Conservation (phyloP, 2,329 filamentous ascomycete species). For the Tolypocladium nubicola region DNA sequence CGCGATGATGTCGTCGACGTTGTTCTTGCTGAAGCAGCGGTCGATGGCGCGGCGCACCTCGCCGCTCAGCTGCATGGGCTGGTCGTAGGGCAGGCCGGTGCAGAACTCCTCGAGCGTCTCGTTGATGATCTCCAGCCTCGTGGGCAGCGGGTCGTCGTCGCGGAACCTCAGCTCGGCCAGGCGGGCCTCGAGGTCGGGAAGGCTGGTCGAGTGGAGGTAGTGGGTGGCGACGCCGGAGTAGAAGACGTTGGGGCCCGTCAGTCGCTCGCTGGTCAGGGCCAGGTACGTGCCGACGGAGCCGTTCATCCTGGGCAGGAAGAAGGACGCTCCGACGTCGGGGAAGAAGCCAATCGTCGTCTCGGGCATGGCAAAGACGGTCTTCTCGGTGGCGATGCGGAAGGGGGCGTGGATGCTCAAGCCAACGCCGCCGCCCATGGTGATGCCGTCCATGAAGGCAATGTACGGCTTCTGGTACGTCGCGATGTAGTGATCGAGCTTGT, state of each 20-base stretch:
- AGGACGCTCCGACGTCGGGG: constrained; percentile 92
- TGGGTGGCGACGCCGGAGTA: constrained; percentile 91
- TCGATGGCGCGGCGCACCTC: constrained; percentile 73
- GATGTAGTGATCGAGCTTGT: constrained; percentile 90
- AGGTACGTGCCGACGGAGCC: constrained; percentile 85
- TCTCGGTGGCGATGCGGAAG: constrained; percentile 92
- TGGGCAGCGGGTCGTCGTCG: constrained; percentile 55
- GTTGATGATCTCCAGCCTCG: constrained; percentile 65
- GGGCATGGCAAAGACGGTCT: constrained; percentile 94
- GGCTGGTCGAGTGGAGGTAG: constrained; percentile 83
- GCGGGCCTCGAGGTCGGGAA: constrained; percentile 72
- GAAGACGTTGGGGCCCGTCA: constrained; percentile 76
- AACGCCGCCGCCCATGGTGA: constrained; percentile 97
- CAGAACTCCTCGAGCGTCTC: constrained; percentile 84
- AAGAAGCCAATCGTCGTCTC: constrained; percentile 98
- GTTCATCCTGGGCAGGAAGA: constrained; percentile 86
- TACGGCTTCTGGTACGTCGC: constrained; percentile 90
- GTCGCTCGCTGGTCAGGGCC: constrained; percentile 75
- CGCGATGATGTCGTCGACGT: constrained; percentile 57
- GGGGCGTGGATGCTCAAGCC: constrained; percentile 91
- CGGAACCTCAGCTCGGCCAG: constrained; percentile 82
- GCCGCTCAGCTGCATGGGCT: constrained; percentile 58
- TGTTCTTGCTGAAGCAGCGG: constrained; percentile 62
- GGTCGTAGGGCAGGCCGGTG: constrained; percentile 70
- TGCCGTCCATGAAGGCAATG: constrained; percentile 91